phyloP scores from a whole-genome alignment of 352 stramenopile genomes.

The Globisporangium yorkense region DNA sequence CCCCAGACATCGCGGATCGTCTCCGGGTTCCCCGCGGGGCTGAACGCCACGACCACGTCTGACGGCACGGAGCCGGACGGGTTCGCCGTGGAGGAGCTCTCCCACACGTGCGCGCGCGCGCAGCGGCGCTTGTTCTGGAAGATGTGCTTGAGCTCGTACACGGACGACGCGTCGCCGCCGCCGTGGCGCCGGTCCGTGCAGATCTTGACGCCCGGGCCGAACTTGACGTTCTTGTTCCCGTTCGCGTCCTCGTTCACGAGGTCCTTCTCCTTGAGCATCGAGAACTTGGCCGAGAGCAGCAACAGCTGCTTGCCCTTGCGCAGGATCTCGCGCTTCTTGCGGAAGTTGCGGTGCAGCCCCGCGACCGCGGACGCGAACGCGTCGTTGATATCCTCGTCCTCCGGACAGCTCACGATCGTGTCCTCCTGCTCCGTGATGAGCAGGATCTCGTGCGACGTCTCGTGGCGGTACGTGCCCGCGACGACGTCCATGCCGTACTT shows the following conservation, averaged over 20 bases:
- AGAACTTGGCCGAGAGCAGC: conserved; percentile 82
- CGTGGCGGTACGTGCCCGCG: conserved; percentile 44
- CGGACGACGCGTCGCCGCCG: conserved; percentile 36
- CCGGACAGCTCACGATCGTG: conserved; percentile 63
- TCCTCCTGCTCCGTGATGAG: conserved; percentile 81
- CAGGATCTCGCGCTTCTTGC: conserved; percentile 66
- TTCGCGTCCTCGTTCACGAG: conserved; percentile 81
- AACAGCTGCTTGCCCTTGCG: conserved; percentile 72
- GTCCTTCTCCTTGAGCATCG: conserved; percentile 84
- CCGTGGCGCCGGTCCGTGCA: conserved; percentile 45
- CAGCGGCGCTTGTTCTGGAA: conserved; percentile 84
- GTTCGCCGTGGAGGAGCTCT: conserved; percentile 47
- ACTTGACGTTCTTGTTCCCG: conserved; percentile 85
- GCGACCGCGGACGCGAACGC: conserved; percentile 68
- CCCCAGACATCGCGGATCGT: conserved; percentile 81
- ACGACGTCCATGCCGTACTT: conserved; percentile 81
- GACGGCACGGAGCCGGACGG: conserved; percentile 25
- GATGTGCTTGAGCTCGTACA: conserved; percentile 84
- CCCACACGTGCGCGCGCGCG: conserved; percentile 71
- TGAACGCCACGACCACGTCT: conserved; percentile 79
- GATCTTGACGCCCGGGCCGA: conserved; percentile 73
- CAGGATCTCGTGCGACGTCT: conserved; percentile 54
- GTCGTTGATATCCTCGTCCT: conserved; percentile 78
- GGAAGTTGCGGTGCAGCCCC: conserved; percentile 72
- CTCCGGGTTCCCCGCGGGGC: conserved; percentile 68